Conservation (phyloP, 1,139 yeast genomes). For the Suhomyces terraborum region DNA sequence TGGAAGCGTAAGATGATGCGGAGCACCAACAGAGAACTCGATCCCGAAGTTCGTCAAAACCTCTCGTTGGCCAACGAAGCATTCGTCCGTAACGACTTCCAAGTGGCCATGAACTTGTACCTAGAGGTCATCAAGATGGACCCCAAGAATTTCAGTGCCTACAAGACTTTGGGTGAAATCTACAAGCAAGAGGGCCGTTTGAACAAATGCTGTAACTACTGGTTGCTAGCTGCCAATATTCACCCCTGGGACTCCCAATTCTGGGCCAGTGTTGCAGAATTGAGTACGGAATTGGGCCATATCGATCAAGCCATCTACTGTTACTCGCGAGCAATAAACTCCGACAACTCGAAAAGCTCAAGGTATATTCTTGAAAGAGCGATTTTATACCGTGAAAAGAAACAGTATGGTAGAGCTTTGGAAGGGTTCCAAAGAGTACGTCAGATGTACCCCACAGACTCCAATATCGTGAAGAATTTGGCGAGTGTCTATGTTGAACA, state of each 20-base stretch:
- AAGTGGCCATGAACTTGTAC: slow-evolving; percentile 64
- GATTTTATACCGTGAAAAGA: slow-evolving; percentile 61
- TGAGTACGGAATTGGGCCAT: slow-evolving; percentile 71
- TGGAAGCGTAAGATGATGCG: slow-evolving; percentile 38
- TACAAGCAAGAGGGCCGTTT: slow-evolving; percentile 67
- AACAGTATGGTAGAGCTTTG: slow-evolving; percentile 69
- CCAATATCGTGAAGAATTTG: slow-evolving; percentile 65
- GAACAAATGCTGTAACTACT: slow-evolving; percentile 75
- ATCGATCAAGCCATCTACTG: slow-evolving; percentile 82
- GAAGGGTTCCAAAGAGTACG: slow-evolving; percentile 71
- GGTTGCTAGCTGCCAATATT: slow-evolving; percentile 83
- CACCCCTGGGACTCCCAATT: slow-evolving; percentile 76
- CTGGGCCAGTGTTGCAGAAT: slow-evolving; percentile 83
- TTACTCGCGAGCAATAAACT: slow-evolving; percentile 69
- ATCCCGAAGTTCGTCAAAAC: slow-evolving; percentile 69
- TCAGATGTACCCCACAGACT: slow-evolving; percentile 59
- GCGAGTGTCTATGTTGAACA: slow-evolving; percentile 79
- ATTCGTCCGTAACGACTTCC: slow-evolving; percentile 66
- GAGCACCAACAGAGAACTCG: slow-evolving; percentile 49
- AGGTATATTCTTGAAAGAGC: slow-evolving; percentile 64
- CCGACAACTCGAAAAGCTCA: slow-evolving; percentile 52
- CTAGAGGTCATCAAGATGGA: slow-evolving; percentile 78
- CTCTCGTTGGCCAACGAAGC: slow-evolving; percentile 79
- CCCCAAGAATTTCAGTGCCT: slow-evolving; percentile 78
- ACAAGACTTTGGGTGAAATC: slow-evolving; percentile 82